Percentiles rank a stretch among this genome's conserved stretches.
Conservation (phyloP, 2,329 filamentous ascomycete genomes). For the Fusarium secorum region DNA sequence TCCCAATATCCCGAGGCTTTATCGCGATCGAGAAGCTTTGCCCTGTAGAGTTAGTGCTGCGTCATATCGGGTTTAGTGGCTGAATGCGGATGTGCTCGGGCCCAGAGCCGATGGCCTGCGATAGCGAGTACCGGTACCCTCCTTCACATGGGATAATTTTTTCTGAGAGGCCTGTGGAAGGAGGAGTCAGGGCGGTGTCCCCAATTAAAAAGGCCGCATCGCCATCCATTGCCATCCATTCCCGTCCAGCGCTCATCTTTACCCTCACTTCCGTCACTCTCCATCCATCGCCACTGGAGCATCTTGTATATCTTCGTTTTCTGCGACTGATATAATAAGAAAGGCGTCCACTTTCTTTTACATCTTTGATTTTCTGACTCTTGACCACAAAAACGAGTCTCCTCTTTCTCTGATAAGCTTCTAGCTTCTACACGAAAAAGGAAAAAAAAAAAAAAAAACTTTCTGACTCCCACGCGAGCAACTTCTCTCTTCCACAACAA, state of each 20-base stretch:
- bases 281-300: conserved; percentile 29
- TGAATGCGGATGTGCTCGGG: conserved; percentile 29
- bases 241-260: conserved; percentile 22
- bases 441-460: conserved; percentile 31
- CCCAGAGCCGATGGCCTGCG: conserved; percentile 40
- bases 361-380: conserved; percentile 1
- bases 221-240: conserved; percentile 12
- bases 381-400: not conserved
- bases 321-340: conserved; percentile 27
- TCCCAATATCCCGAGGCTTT: conserved; percentile 41
- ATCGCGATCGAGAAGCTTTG: conserved; percentile 37
- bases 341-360: conserved; percentile 5
- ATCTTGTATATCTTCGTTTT: conserved; percentile 24
- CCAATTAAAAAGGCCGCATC: conserved; percentile 40
- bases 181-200: conserved; percentile 18
- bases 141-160: conserved; percentile 44
- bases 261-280: conserved; percentile 22
- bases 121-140: conserved; percentile 34
- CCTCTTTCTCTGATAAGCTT: conserved; percentile 2
- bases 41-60: conserved; percentile 3
- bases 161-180: conserved; percentile 1
- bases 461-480: conserved; percentile 30
- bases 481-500: conserved; percentile 4
- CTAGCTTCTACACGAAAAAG: not conserved
- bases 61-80: conserved; percentile 20